Evolutionary conservation across 495 filamentous ascomycete genomes (phyloP).

Genomic region (Lepidopterella palustris): DNA sequence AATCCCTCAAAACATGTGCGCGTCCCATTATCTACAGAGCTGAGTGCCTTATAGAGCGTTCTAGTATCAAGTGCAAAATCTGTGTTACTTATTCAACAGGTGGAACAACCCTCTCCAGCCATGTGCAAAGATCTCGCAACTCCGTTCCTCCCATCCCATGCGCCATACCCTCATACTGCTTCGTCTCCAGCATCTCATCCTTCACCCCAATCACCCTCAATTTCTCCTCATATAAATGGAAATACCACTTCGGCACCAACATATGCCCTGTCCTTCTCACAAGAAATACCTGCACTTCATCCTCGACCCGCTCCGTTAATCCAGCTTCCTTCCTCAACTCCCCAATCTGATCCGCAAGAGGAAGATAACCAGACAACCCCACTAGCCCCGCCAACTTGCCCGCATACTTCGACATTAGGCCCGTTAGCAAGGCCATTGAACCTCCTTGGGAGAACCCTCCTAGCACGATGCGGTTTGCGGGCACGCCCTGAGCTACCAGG

Average conservation of each 20-base stretch:
- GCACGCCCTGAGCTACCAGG: slow-evolving; percentile 34
- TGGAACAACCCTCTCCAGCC: slow-evolving; percentile 31
- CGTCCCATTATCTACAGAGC: too few species aligned
- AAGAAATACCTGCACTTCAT: slow-evolving; percentile 31
- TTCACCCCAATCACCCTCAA: slow-evolving; percentile 28
- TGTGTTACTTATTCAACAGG: slow-evolving; percentile 13
- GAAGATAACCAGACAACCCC: slow-evolving; percentile 40
- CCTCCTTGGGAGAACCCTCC: slow-evolving; percentile 43
- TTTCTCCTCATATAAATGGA: slow-evolving; percentile 26
- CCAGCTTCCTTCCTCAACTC: slow-evolving; percentile 26
- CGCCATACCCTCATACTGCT: slow-evolving; percentile 36
- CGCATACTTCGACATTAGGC: slow-evolving; percentile 33
- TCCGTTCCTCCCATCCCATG: slow-evolving; percentile 26
- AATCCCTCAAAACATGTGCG: too few species aligned
- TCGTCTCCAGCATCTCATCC: slow-evolving; percentile 20
- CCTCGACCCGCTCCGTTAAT: slow-evolving; percentile 25
- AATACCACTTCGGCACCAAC: slow-evolving; percentile 32
- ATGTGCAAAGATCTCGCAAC: slow-evolving; percentile 32
- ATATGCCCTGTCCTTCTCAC: slow-evolving; percentile 31
- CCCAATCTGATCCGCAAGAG: slow-evolving; percentile 27
- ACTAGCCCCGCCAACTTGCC: slow-evolving; percentile 38
- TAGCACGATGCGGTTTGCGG: slow-evolving; percentile 36
- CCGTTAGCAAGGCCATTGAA: slow-evolving; percentile 36
- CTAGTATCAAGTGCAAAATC: too few species aligned
- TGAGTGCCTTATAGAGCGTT: too few species aligned